Evolutionary conservation across 345 rosid species (phyloP).

Genomic region (Ceriops zippeliana): DNA sequence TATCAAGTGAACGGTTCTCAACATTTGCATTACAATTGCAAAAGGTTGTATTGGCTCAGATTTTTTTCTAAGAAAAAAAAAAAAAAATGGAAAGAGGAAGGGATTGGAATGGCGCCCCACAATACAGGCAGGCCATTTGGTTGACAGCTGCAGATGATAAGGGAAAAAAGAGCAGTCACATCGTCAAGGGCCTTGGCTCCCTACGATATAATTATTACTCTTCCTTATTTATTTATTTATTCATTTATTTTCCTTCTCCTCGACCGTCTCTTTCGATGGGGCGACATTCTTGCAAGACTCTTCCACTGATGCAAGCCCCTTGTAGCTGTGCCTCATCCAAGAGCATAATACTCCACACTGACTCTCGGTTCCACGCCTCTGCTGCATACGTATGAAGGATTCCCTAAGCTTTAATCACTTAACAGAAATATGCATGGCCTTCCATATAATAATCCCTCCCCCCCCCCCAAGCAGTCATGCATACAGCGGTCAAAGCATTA

Average conservation of each 20-base stretch:
- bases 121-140: slow-evolving; percentile 21
- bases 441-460: too few relatives aligned
- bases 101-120: slow-evolving; percentile 19
- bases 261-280: slow-evolving; percentile 37
- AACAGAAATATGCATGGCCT: too few relatives aligned
- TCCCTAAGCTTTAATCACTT: too few relatives aligned
- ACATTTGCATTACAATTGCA: slow-evolving; percentile 1
- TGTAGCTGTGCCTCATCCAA: not conserved
- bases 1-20: slow-evolving; percentile 5
- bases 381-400: too few relatives aligned
- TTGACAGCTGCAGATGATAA: slow-evolving; percentile 27
- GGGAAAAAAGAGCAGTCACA: slow-evolving; percentile 25
- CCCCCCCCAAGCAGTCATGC: too few relatives aligned
- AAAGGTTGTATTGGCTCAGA: slow-evolving; percentile 22
- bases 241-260: too few relatives aligned
- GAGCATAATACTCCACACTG: too few relatives aligned
- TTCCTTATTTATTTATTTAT: not conserved
- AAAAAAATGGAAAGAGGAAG: not conserved
- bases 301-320: slow-evolving; percentile 23
- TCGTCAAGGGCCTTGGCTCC: slow-evolving; percentile 19
- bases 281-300: slow-evolving; percentile 12
- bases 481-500: too few relatives aligned
- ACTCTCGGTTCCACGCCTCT: too few relatives aligned
- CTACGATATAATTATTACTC: slow-evolving; percentile 15
- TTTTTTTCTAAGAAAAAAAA: not conserved